Evolutionary conservation across 306 rosid species (phyloP), one percentile per base, ranked within the genome.

Genomic region (Erythrophleum fordii): DNA sequence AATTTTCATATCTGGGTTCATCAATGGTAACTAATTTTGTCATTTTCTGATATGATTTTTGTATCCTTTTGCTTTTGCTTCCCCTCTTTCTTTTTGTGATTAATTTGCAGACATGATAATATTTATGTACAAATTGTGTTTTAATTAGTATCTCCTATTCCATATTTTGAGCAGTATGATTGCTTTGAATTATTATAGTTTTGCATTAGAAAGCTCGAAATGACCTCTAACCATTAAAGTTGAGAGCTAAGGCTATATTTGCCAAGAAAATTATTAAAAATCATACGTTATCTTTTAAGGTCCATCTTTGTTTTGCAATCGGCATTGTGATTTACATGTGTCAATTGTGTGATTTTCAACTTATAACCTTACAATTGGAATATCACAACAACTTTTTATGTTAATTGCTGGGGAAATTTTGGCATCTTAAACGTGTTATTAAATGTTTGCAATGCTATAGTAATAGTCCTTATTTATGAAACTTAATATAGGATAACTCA

Each of bases 221-320:
- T 76, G 88, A 89, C 72, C 93, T 95, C 52, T 86, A 95, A 53
- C 97, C 98, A 42, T 85, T 88, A 62, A 95, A 91, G 77, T 84
- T 95, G 89, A 87, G 98, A 85, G 92, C 94, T 67, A 95, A 92
- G 88, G 98, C 97, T 22, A 95, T 91, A 73, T 95, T 95, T 87
- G 97, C 98, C 85, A 95, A 91, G 88, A 87, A 86, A 77, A 91
- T 97, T 22, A 95, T 92, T 72, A 89, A 89, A 86, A 82, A 70
- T 79, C 97, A 95, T 85, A 95, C 92, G 97, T 84, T 89, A 78
- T 92, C 98, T 69, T 95, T 95, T 85, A n/a, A n/a, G n/a, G n/a
- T n/a, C n/a, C n/a, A n/a, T n/a, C n/a, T n/a, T n/a, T n/a, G n/a
- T n/a, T n/a, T 65, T 76, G 31, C 69, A 55, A 11, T 65, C 72